Base-by-base conservation (phyloP, 306 rosid species). In the Quercus bicolor region DNA sequence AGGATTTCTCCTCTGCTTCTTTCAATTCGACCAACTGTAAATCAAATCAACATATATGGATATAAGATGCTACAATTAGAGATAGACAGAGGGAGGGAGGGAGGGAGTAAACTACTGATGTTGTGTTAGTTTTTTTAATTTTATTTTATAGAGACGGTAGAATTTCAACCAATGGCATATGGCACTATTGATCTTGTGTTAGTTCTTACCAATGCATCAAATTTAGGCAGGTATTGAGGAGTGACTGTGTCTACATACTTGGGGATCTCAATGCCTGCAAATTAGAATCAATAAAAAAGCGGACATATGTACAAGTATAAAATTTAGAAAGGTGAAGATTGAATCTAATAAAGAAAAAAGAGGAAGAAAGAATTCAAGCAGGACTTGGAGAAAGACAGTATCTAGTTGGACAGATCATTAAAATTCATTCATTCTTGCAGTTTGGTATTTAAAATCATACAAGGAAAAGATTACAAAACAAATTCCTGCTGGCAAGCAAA, bases 171-270 rank as follows among this genome's bases (percentile, higher is more conserved):
- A 7, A 37, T 37, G 45, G 45, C 45, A 56, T 40, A 40, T 40
- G 45, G 45, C 12, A 56, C 75, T 65, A 68, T 4, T 31, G 52
- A 40, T 48, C 45, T 16, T 57, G 55, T 12, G 6, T 64, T 45
- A 59, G 60, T 61, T 75, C 94, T 85, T 82, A 96, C 98, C 72
- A 96, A 84, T 40, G 88, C 70, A 73, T 93, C 98, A 78, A 96
- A 93, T 85, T 96, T 93, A 73, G 96, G 86, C 86, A 90, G 90
- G 84, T 96, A 93, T 76, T 90, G 87, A 57, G 98, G 99, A 78
- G 99, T 96, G 70, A 93, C 97, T 3, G 86, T 96, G 87, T 96
- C 99, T 29, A 86, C 99, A 69, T 83, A 96, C 87, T 96, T 90
- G 77, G 99, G 99, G 92, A 96, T 43, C 89, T 93, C 87, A 12